Percentiles rank a stretch among this genome's conserved stretches.
Evolutionary conservation across 352 stramenopile genomes (phyloP).

Genomic region (Phytophthora kernoviae): DNA sequence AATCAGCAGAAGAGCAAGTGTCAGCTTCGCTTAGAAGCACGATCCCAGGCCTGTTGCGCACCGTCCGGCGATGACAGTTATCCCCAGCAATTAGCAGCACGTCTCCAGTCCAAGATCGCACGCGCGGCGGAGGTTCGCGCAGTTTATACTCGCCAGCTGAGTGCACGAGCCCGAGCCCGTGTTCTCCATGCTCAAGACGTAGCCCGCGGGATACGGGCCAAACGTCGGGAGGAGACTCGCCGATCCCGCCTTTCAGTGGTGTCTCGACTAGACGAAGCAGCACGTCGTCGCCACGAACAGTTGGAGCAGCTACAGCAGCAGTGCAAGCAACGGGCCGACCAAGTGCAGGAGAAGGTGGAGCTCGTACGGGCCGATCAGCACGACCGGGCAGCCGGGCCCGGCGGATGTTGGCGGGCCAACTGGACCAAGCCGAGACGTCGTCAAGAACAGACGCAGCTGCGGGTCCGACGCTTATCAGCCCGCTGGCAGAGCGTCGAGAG

Average conservation of each 20-base stretch:
- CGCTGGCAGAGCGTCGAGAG: slow-evolving; percentile 76
- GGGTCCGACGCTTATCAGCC: slow-evolving; percentile 50
- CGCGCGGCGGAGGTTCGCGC: slow-evolving; percentile 58
- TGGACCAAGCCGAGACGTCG: slow-evolving; percentile 54
- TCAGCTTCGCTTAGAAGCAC: slow-evolving; percentile 69
- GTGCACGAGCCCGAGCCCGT: slow-evolving; percentile 44
- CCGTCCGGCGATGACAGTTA: background rate
- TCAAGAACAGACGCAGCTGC: slow-evolving; percentile 54
- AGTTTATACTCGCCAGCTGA: slow-evolving; percentile 43
- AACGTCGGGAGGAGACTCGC: slow-evolving; percentile 48
- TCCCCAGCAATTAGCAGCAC: slow-evolving; percentile 23
- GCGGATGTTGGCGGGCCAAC: slow-evolving; percentile 47
- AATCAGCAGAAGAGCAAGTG: slow-evolving; percentile 73
- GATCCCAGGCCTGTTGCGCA: slow-evolving; percentile 34
- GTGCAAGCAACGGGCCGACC: slow-evolving; percentile 49
- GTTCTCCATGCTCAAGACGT: slow-evolving; percentile 67
- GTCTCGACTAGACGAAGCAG: slow-evolving; percentile 55
- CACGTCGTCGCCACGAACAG: slow-evolving; percentile 46
- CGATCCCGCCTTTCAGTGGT: slow-evolving; percentile 38
- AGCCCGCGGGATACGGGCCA: slow-evolving; percentile 50
- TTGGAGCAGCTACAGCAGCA: slow-evolving; percentile 48
- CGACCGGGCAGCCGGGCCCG: slow-evolving; percentile 42
- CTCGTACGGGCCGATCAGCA: slow-evolving; percentile 50
- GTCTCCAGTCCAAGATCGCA: slow-evolving; percentile 53
- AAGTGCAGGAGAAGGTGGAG: slow-evolving; percentile 62